Percentiles rank a stretch among this genome's conserved stretches.
Conservation (phyloP, 805 yeast genomes). For the Candida mattraensis region DNA sequence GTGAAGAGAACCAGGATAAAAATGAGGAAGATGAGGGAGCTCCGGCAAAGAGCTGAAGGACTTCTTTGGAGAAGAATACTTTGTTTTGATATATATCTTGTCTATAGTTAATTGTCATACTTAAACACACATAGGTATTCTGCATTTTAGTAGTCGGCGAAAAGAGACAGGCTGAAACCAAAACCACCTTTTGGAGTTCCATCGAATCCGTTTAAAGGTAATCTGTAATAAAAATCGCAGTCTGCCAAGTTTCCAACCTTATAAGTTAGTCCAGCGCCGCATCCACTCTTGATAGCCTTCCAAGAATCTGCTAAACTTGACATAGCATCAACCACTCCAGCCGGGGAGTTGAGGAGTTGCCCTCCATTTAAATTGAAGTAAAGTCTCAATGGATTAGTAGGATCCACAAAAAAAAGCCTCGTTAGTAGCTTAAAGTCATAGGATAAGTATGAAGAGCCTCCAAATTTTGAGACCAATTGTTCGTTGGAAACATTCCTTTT, state of each 20-base stretch:
- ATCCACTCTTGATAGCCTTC: constrained; percentile 16
- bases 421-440: constrained; percentile 41
- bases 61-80: constrained; percentile 1
- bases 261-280: constrained; percentile 59
- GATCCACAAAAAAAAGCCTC: constrained; percentile 53
- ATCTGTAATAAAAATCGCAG: constrained; percentile 62
- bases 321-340: constrained; percentile 14
- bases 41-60: too few species aligned
- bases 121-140: neutral
- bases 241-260: constrained; percentile 60
- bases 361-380: constrained; percentile 72
- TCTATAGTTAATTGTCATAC: constrained; percentile 9
- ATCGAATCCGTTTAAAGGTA: constrained; percentile 55
- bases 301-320: constrained; percentile 17
- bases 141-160: constrained; percentile 23
- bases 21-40: too few species aligned
- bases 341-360: constrained; percentile 38
- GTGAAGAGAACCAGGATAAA: too few species aligned
- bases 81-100: constrained; percentile 2
- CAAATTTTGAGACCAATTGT: constrained; percentile 11
- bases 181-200: constrained; percentile 59
- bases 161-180: constrained; percentile 29
- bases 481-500: constrained; percentile 1
- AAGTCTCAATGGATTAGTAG: constrained; percentile 53
- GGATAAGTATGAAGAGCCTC: constrained; percentile 30